Conservation (phyloP, 2,329 filamentous ascomycete species). For the Diaporthe nobilis region DNA sequence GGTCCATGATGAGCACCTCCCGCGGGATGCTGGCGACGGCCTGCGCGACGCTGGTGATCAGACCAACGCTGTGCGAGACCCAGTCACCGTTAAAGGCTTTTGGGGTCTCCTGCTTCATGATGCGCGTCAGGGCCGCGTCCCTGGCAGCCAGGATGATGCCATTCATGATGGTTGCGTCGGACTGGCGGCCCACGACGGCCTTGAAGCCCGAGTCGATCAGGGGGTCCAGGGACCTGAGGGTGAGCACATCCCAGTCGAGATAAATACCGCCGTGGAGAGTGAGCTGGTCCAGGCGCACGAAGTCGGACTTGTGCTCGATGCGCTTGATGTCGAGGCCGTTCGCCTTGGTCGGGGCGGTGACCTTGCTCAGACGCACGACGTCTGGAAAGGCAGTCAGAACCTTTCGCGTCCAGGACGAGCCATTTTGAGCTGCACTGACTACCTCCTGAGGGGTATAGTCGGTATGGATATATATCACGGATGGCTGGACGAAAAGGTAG, state of each 20-base stretch:
- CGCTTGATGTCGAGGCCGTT: constrained; percentile 42
- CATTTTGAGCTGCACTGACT: constrained; percentile 39
- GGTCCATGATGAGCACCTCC: constrained; percentile 48
- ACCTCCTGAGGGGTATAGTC: constrained; percentile 42
- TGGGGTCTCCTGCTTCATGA: constrained; percentile 43
- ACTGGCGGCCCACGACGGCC: constrained; percentile 47
- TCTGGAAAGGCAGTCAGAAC: constrained; percentile 44
- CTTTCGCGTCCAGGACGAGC: constrained; percentile 45
- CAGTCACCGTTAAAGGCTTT: constrained; percentile 46
- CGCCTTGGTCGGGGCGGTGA: constrained; percentile 42
- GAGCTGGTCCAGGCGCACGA: constrained; percentile 47
- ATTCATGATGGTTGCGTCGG: constrained; percentile 36
- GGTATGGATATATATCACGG: constrained; percentile 48
- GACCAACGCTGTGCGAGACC: constrained; percentile 44
- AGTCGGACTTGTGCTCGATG: constrained; percentile 49
- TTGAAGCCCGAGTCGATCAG: constrained; percentile 46
- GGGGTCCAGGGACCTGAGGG: constrained; percentile 44
- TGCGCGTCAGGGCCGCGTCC: constrained; percentile 42
- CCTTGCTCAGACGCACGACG: constrained; percentile 40
- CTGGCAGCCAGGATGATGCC: constrained; percentile 39
- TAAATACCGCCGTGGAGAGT: constrained; percentile 48
- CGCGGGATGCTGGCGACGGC: constrained; percentile 44
- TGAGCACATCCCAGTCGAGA: constrained; percentile 48
- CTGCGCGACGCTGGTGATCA: constrained; percentile 47
- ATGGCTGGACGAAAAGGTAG: constrained; percentile 43